Conservation (phyloP, 768 basidiomycete species). For the Coprinopsis marcescibilis region DNA sequence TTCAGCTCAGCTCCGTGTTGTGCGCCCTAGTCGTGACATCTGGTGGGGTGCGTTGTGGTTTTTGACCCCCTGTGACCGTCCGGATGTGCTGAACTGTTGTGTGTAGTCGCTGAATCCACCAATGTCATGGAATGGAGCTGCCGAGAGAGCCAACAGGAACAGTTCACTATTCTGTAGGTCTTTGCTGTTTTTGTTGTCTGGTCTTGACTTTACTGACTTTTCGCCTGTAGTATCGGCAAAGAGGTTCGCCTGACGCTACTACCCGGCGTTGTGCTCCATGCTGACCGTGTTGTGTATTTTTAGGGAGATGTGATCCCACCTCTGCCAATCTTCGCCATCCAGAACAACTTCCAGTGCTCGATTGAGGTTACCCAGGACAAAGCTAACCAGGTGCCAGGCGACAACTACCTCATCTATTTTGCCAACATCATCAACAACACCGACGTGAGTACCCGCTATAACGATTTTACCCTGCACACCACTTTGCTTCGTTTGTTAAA, state of each 20-base stretch:
- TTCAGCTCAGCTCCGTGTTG: conserved; percentile 38
- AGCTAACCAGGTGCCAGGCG: conserved; percentile 33
- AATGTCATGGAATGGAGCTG: conserved; percentile 63
- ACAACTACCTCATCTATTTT: conserved; percentile 46
- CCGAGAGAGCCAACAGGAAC: conserved; percentile 23
- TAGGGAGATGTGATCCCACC: conserved; percentile 37
- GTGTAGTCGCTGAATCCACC: conserved; percentile 45
- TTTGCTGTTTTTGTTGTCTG: conserved; percentile 4
- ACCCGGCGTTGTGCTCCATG: background rate
- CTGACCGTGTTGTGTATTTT: background rate
- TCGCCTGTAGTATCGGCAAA: conserved; percentile 36
- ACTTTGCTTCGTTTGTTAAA: too few relatives aligned
- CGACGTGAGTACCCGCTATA: conserved; percentile 37
- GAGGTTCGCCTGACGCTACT: conserved; percentile 5
- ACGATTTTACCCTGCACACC: background rate
- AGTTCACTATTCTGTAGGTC: conserved; percentile 53
- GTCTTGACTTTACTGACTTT: conserved; percentile 11
- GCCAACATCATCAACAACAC: conserved; percentile 44
- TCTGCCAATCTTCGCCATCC: conserved; percentile 41
- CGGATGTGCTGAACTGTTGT: background rate
- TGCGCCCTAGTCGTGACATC: conserved; percentile 34
- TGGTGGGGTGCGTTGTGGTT: conserved; percentile 56
- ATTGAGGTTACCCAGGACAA: conserved; percentile 42
- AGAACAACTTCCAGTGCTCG: conserved; percentile 58
- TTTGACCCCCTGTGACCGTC: conserved; percentile 4